Evolutionary conservation across 768 basidiomycete species (phyloP), one percentile per base, ranked within the genome.

Genomic region (Leccinum truebloodii): DNA sequence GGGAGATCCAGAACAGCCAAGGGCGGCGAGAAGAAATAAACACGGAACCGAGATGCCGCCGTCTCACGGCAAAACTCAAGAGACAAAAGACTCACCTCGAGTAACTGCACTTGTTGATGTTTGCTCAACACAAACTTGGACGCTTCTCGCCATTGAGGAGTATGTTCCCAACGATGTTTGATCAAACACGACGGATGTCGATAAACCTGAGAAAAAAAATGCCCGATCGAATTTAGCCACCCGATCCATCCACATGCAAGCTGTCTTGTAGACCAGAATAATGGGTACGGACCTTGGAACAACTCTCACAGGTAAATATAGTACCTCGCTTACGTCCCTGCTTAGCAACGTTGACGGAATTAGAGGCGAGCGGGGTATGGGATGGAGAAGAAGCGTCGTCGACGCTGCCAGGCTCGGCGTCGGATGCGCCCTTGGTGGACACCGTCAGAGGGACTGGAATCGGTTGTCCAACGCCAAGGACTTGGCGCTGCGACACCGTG

Each of bases 101-200:
- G 88, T 55, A 98, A 77, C 67, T 98, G 96, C 1, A 99, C 96
- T 67, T 98, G 95, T 69, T 98, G 95, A 72, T 98, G 95, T 76
- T 98, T 98, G 75, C 89, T 92, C 59, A 98, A 80, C 34, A 94
- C 85, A 67, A 95, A 87, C 72, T 95, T 93, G 65, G 89, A 84
- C 2, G 95, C 90, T 72, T 95, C 92, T 49, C 90, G 88, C 96
- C 96, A 98, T 69, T 97, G 94, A 20, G 92, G 92, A 35, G 92
- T 93, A 71, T 96, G 94, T 70, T 98, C 95, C 96, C 96, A 98
- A 35, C 96, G 90, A 71, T 98, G 96, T 75, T 98, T 98, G 75
- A 95, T 92, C 52, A 98, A 80, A 75, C 95, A 98, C 13, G 91
- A 93, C 3, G 94, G 94, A 75, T 98, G 95, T 55, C 90, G 86